Conservation (phyloP, 129 eudicot genomes). For the Tagetes erecta region DNA sequence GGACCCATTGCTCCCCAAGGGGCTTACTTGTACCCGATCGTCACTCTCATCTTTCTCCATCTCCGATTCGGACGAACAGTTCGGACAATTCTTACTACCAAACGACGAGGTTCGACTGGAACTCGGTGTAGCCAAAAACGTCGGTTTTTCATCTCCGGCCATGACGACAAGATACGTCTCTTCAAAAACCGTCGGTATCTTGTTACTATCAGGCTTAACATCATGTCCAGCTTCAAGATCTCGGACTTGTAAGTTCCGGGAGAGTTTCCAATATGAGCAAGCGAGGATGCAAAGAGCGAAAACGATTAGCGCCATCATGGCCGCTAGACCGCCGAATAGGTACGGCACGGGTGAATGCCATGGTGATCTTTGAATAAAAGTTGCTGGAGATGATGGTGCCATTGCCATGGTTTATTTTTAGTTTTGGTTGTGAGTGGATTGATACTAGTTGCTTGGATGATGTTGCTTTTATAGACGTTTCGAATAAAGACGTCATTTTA, state of each 20-base stretch:
- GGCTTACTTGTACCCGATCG: slow-evolving; percentile 25
- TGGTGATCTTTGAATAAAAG: slow-evolving; percentile 32
- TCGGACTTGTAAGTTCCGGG: slow-evolving; percentile 31
- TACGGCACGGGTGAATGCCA: slow-evolving; percentile 86
- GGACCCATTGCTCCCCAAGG: background rate
- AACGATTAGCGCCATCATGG: slow-evolving; percentile 67
- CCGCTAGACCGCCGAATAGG: slow-evolving; percentile 71
- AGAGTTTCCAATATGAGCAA: slow-evolving; percentile 65
- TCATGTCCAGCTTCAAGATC: slow-evolving; percentile 53
- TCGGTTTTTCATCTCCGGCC: slow-evolving; percentile 64
- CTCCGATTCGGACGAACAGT: slow-evolving; percentile 25
- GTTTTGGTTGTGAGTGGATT: slow-evolving; percentile 20
- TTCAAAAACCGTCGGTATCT: slow-evolving; percentile 33
- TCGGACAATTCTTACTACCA: slow-evolving; percentile 37
- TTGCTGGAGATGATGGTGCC: slow-evolving; percentile 28
- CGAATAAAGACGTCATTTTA: slow-evolving; percentile 10
- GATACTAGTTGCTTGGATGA: slow-evolving; percentile 8
- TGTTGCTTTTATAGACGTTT: slow-evolving; percentile 21
- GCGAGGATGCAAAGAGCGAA: slow-evolving; percentile 69
- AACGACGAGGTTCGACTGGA: slow-evolving; percentile 47
- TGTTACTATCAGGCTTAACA: background rate
- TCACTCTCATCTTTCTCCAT: slow-evolving; percentile 20
- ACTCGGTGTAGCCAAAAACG: slow-evolving; percentile 57
- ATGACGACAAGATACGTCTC: slow-evolving; percentile 59
- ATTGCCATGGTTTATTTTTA: background rate